These are phyloP conservation scores for Blastocystis sp. DNA, from an alignment of 352 stramenopile species.

Conservation along the genomic window DNA sequence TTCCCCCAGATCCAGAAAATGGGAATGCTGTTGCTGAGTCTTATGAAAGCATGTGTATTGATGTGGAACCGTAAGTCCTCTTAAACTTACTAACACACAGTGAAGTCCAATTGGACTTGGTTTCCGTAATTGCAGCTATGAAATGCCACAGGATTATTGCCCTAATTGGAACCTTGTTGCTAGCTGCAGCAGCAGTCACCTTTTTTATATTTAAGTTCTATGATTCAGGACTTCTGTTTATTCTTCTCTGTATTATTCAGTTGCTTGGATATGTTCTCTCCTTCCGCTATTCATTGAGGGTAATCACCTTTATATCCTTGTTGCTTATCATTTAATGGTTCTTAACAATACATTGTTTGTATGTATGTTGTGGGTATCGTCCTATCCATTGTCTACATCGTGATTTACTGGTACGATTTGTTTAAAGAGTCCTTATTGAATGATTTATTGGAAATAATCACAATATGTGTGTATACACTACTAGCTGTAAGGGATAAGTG, in stretches of 20 bases:
- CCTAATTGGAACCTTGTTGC: not conserved
- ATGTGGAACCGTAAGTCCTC: slow-evolving; percentile 15
- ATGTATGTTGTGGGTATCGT: slow-evolving; percentile 15
- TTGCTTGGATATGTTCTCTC: not conserved
- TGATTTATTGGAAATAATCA: not conserved
- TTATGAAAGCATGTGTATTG: slow-evolving; percentile 14
- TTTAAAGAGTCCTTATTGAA: not conserved
- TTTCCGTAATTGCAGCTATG: not conserved
- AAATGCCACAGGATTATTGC: not conserved
- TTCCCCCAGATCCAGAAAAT: slow-evolving; percentile 36
- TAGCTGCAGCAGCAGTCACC: not conserved
- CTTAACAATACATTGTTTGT: not conserved
- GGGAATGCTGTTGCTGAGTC: not conserved
- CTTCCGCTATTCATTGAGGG: not conserved
- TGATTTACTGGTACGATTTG: not conserved
- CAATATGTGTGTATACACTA: not conserved
- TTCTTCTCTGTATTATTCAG: not conserved
- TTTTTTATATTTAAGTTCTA: not conserved
- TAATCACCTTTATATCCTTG: slow-evolving; percentile 31
- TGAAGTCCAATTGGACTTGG: slow-evolving; percentile 1
- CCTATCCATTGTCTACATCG: slow-evolving; percentile 7
- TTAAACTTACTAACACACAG: not conserved
- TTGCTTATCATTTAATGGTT: not conserved
- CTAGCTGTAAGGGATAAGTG: not conserved
- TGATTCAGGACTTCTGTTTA: not conserved